These are phyloP conservation scores for Plectosphaerella cucumerina DNA, from an alignment of 2,329 filamentous ascomycete genomes.

Conservation along the genomic window DNA sequence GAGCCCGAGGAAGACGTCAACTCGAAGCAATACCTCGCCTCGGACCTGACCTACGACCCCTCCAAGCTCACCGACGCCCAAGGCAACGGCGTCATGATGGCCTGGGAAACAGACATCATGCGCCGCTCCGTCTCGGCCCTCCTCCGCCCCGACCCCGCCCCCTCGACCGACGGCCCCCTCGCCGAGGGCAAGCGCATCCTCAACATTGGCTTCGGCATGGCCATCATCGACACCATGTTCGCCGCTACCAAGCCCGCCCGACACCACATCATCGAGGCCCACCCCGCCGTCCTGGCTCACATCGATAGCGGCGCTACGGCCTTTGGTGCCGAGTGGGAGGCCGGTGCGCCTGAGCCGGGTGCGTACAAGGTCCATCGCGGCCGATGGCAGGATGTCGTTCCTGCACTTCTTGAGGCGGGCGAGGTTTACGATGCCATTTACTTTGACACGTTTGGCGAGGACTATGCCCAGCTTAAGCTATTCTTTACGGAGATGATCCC, in stretches of 20 bases:
- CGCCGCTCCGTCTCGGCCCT: constrained; percentile 67
- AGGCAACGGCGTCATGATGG: constrained; percentile 89
- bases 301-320: constrained; percentile 44
- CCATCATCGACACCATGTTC: constrained; percentile 78
- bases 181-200: constrained; percentile 61
- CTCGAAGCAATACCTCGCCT: constrained; percentile 65
- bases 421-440: constrained; percentile 84
- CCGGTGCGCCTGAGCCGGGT: constrained; percentile 52
- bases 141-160: constrained; percentile 32
- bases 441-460: constrained; percentile 96
- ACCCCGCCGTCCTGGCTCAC: constrained; percentile 69
- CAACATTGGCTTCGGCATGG: constrained; percentile 90
- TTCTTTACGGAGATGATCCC: constrained; percentile 91
- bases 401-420: constrained; percentile 61
- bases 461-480: constrained; percentile 76
- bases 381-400: constrained; percentile 77
- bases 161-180: neutral
- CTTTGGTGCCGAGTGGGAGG: constrained; percentile 54
- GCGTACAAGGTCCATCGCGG: constrained; percentile 71
- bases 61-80: constrained; percentile 68
- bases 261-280: constrained; percentile 85
- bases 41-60: constrained; percentile 58
- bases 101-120: constrained; percentile 89
- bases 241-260: constrained; percentile 60
- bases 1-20: constrained; percentile 46